Base-by-base conservation (phyloP, 129 eudicot species). In the Artemisia argyi region DNA sequence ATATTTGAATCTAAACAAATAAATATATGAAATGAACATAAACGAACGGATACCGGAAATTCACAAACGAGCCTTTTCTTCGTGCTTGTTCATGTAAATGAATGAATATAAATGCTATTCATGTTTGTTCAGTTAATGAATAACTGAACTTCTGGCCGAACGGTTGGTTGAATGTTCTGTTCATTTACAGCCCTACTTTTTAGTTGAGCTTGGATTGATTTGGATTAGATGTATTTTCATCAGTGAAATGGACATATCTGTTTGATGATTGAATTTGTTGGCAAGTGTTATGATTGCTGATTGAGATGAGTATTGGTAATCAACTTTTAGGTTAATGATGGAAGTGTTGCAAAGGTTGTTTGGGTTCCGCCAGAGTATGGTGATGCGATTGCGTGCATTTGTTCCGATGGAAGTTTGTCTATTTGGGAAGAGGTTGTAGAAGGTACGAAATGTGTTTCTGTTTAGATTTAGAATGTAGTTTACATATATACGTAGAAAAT, bases 301-400 rank as follows among this genome's bases (percentile, higher is more conserved):
- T 19, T 64, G 39, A 57, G 16, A 42, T 46, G 52, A 4, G 0
- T 65, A 2, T 15, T 54, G 16, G 3, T 62, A 16, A 48, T 78
- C 18, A 24, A 70, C 10, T 64, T 28, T 71, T 76, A 90, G 96
- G 97, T 79, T 60, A 76, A 51, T 19, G 91, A 83, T 59, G 81
- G 78, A 69, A 73, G 91, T 62, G 76, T 90, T 76, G 19, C 75
- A 69, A 94, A 88, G 72, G 77, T 88, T 75, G 87, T 90, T 5
- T 95, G 99, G 97, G 86, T 83, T 53, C 99, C 99, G 46, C 97
- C 97, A 18, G 97, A 90, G 48, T 88, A 76, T 66, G 99, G 99
- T 22, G 99, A 90, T 81, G 96, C 94, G 11, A 84, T 95, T 44
- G 97, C 96, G 1, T 90, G 97, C 73, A 77, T 90, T 65, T 73